Conservation (phyloP, 2,329 filamentous ascomycete genomes). For the Chaetomium olivaceum region DNA sequence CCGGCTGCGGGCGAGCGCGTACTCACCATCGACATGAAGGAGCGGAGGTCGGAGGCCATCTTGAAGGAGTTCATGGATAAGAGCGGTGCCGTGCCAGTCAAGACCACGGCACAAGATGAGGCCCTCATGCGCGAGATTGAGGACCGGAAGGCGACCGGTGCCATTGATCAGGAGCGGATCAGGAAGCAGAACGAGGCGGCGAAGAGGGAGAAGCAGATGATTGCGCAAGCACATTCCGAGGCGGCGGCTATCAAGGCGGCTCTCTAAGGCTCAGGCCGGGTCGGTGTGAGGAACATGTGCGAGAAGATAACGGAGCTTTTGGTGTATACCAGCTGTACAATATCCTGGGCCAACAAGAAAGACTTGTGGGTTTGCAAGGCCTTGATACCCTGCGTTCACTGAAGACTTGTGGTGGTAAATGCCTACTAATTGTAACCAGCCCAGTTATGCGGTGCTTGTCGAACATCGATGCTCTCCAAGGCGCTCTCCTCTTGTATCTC, state of each 20-base stretch:
- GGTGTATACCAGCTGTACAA: conserved; percentile 32
- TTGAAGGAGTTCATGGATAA: conserved; percentile 61
- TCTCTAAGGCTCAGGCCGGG: conserved; percentile 5
- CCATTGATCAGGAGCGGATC: conserved; percentile 56
- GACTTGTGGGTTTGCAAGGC: background rate
- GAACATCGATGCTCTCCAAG: too few species aligned
- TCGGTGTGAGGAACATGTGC: background rate
- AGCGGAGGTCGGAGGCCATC: conserved; percentile 61
- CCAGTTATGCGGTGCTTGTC: too few species aligned
- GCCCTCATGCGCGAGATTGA: conserved; percentile 59
- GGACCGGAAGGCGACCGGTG: conserved; percentile 52
- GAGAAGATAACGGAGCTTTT: conserved; percentile 3
- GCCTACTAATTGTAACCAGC: too few species aligned
- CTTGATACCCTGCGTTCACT: too few species aligned
- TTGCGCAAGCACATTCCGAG: conserved; percentile 56
- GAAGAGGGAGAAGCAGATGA: conserved; percentile 62
- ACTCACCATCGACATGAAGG: conserved; percentile 64
- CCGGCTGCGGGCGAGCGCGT: conserved; percentile 52
- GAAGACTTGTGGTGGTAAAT: too few species aligned
- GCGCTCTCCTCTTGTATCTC: too few species aligned
- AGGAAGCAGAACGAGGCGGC: conserved; percentile 55
- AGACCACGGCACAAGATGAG: conserved; percentile 60
- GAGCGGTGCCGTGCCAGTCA: conserved; percentile 60
- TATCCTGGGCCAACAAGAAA: conserved; percentile 17
- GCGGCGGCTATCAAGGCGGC: conserved; percentile 47